Evolutionary conservation across 1,284 basidiomycete genomes (phyloP), one percentile per base, ranked within the genome.

Genomic region (Malassezia pachydermatis): DNA sequence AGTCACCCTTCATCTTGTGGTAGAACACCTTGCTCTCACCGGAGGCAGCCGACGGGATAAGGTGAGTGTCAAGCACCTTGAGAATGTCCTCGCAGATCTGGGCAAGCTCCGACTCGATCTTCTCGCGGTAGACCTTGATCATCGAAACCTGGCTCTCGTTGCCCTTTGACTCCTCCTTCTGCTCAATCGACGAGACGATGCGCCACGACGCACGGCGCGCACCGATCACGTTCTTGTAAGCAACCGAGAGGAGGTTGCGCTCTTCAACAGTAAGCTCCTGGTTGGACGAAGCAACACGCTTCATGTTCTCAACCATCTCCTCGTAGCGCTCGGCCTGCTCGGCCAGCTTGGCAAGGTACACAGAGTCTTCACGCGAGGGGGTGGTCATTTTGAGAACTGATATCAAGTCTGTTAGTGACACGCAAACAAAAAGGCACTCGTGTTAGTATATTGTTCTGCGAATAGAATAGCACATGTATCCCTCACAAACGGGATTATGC

Each of bases 1-100:
- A 98, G 77, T 98, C 94, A 76, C 94, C 92, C 94, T 92, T 98
- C 90, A 98, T 96, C 85, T 98, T 98, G 83, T 96, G 92, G 81
- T 98, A 98, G 82, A 98, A 98, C 60, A 98, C 92, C 81, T 96
- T 96, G 61, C 86, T 90, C 78, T 98, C 94, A 73, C 94, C 92
- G 56, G 88, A 86, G 56, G 88, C 89, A 50, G 92, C 94, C 28
- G 88, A 92, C 59, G 94, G 92, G 72, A 98, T 96, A 66, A 98
- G 84, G 80, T 98, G 90, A 79, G 94, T 88, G 78, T 95, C 90
- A 60, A 98, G 86, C 55, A 98, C 90, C 64, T 89, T 84, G 66
- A 98, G 86, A 72, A 98, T 98, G 75, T 98, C 92, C 78, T 96
- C 89, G 79, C 94, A 98, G 76, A 98, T 96, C 79, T 94, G 90